Evolutionary conservation across 345 rosid genomes (phyloP), one percentile per base, ranked within the genome.

Genomic region (Rhodamnia argentea): DNA sequence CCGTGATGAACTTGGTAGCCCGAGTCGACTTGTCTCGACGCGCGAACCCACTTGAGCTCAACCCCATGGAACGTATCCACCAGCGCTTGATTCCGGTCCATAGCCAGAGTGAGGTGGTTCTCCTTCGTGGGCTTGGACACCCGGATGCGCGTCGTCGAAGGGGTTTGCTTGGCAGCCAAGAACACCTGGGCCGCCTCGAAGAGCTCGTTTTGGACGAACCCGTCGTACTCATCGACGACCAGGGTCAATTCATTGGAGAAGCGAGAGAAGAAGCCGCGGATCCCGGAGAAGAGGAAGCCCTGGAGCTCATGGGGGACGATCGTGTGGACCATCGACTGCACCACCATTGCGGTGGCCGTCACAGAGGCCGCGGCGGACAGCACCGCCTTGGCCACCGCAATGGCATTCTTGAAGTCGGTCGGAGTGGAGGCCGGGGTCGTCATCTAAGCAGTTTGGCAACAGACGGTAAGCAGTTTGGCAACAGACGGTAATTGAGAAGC

Each of bases 321-420:
- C 15, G 92, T 92, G 52, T 88, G 57, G 85, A 89, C 89, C 14
- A 92, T 54, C 1, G 96, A 91, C 16, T 92, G 93, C 83, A 89
- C 90, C 18, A 94, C 86, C 94, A 94, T 86, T 18, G 83, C 89
- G 26, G 95, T 88, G 56, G 91, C 94, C 9, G 95, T 94, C 51
- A 91, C 90, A 2, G 96, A 94, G 60, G 95, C 94, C 0, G 92
- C 94, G 0, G 95, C 87, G 57, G 96, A 90, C 40, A 94, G 70
- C n/a, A 92, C 87, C 15, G 89, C 89, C 88, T 90, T 90, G 57
- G 90, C 94, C 29, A 90, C 86, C 52, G 90, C 90, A 7, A 37
- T 7, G 7, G 55, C 22, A 18, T 70, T 70, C 78, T 70, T 37
- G 78, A 70, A 10, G 78, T 70, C 78, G 78, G 47, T 1, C 12